Evolutionary conservation across 805 yeast genomes (phyloP).

Genomic region (Blastobotrys mokoenaii): DNA sequence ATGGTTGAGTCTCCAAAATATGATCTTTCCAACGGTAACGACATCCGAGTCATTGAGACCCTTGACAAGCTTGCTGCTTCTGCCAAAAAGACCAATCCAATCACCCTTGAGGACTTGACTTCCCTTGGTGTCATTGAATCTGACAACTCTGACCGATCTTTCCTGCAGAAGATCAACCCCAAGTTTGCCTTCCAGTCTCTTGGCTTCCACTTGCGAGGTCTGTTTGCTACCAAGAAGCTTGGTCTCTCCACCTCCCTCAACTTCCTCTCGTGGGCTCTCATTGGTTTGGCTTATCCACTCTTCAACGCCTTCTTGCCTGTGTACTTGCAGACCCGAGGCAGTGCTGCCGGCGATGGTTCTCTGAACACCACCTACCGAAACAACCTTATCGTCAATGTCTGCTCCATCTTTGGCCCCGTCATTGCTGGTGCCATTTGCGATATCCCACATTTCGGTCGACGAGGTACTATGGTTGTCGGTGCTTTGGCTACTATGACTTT

Average conservation of each 20-base stretch:
- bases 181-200: slow-evolving; percentile 19
- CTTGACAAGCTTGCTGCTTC: slow-evolving; percentile 43
- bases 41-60: slow-evolving; percentile 39
- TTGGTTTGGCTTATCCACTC: slow-evolving; percentile 52
- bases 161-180: slow-evolving; percentile 11
- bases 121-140: slow-evolving; percentile 34
- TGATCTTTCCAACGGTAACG: slow-evolving; percentile 43
- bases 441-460: slow-evolving; percentile 26
- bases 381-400: slow-evolving; percentile 35
- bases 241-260: slow-evolving; percentile 39
- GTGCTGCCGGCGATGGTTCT: slow-evolving; percentile 22
- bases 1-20: slow-evolving; percentile 52
- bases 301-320: slow-evolving; percentile 48
- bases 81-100: slow-evolving; percentile 33
- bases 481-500: slow-evolving; percentile 48
- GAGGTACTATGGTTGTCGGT: slow-evolving; percentile 48
- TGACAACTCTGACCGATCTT: slow-evolving; percentile 15
- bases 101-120: slow-evolving; percentile 42
- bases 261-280: slow-evolving; percentile 44
- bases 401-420: slow-evolving; percentile 46
- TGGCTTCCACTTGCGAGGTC: slow-evolving; percentile 35
- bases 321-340: slow-evolving; percentile 45
- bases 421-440: slow-evolving; percentile 31
- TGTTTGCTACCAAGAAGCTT: slow-evolving; percentile 40
- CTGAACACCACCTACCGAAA: slow-evolving; percentile 21